phyloP scores from a whole-genome alignment of 129 eudicot genomes.

The Chrysanthemum seticuspe region DNA sequence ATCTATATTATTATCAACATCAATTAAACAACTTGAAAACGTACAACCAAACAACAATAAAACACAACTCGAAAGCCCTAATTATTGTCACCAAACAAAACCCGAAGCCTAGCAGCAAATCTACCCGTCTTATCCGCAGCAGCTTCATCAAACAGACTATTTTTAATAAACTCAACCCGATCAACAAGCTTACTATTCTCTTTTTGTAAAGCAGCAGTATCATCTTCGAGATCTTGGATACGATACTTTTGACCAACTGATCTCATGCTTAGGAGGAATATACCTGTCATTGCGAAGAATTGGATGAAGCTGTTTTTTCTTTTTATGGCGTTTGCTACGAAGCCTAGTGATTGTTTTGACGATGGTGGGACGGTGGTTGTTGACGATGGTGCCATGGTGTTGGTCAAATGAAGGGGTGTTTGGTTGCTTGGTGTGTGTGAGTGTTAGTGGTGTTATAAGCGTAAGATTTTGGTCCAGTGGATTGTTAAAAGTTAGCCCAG shows the following conservation, averaged over 20 bases:
- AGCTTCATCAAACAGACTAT: conserved; percentile 57
- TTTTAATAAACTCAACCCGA: conserved; percentile 50
- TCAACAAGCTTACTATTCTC: conserved; percentile 45
- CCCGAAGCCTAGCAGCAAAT: conserved; percentile 57
- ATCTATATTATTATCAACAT: too few relatives aligned
- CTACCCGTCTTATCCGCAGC: conserved; percentile 51
- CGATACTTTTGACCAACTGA: conserved; percentile 75
- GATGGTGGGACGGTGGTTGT: not conserved
- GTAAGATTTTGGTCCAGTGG: too few relatives aligned
- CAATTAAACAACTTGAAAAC: too few relatives aligned
- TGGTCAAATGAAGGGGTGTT: not conserved
- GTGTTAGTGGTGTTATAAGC: too few relatives aligned
- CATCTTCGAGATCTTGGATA: conserved; percentile 57
- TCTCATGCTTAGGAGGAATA: conserved; percentile 62
- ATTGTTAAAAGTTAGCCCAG: too few relatives aligned
- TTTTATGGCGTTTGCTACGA: conserved; percentile 55
- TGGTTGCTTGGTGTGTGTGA: too few relatives aligned
- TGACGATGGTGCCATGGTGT: not conserved
- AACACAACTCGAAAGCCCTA: not conserved
- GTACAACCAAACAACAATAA: too few relatives aligned
- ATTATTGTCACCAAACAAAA: conserved; percentile 46
- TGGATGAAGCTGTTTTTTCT: conserved; percentile 70
- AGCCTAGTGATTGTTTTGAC: conserved; percentile 38
- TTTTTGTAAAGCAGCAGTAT: conserved; percentile 42
- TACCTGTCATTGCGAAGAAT: conserved; percentile 77